These are phyloP conservation scores for Alloascoidea africana DNA, from an alignment of 805 yeast genomes.

Conservation along the genomic window DNA sequence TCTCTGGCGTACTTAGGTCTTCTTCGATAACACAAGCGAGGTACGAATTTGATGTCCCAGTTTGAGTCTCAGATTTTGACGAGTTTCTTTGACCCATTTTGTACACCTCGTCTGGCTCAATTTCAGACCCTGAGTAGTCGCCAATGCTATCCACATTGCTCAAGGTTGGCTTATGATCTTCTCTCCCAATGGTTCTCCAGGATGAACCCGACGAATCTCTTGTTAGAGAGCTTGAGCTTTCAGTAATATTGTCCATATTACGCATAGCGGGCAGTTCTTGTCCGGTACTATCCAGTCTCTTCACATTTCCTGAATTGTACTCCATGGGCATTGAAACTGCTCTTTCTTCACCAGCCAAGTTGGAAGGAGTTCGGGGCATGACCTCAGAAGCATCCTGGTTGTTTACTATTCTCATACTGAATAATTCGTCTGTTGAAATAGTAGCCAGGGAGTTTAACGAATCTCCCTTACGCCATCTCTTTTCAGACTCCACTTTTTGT, in stretches of 20 bases:
- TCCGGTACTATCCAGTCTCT: not conserved
- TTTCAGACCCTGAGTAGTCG: conserved; percentile 6
- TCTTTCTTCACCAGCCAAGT: conserved; percentile 10
- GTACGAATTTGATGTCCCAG: not conserved
- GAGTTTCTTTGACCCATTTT: not conserved
- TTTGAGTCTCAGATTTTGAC: not conserved
- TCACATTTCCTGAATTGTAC: conserved; percentile 1
- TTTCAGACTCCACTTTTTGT: conserved; percentile 16
- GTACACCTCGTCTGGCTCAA: not conserved
- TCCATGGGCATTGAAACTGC: too few relatives aligned
- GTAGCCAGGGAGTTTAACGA: conserved; percentile 67
- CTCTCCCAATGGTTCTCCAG: not conserved
- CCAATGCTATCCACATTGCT: not conserved
- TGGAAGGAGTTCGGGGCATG: not conserved
- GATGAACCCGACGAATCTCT: not conserved
- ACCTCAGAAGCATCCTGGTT: conserved; percentile 18
- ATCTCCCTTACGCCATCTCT: conserved; percentile 10
- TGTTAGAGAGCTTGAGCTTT: not conserved
- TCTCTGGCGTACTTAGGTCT: not conserved
- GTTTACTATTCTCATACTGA: conserved; percentile 65
- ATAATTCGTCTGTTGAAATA: conserved; percentile 70
- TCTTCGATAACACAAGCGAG: conserved; percentile 2
- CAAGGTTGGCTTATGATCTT: not conserved
- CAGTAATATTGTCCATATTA: not conserved
- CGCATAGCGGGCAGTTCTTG: not conserved